Evolutionary conservation across 2,329 filamentous ascomycete species (phyloP).

Genomic region (Hymenoscyphus albidus): DNA sequence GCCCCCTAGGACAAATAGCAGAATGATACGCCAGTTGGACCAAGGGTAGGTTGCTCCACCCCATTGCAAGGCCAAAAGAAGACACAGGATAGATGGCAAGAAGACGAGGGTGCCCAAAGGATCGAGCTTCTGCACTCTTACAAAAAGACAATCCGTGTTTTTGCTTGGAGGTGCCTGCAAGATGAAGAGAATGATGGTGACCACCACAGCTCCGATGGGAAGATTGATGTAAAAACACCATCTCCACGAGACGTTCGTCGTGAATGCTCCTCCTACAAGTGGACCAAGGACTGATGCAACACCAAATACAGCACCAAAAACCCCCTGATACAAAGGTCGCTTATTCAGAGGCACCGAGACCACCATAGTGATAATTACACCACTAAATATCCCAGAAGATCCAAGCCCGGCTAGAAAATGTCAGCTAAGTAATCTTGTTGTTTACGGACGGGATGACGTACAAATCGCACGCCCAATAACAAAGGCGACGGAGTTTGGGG

Average conservation of each 20-base stretch:
- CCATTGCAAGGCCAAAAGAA: slow-evolving; percentile 37
- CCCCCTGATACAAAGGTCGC: slow-evolving; percentile 31
- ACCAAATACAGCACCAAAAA: slow-evolving; percentile 33
- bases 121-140: slow-evolving; percentile 38
- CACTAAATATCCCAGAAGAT: slow-evolving; percentile 33
- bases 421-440: not conserved
- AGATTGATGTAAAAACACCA: slow-evolving; percentile 41
- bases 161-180: slow-evolving; percentile 16
- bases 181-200: slow-evolving; percentile 22
- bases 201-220: slow-evolving; percentile 31
- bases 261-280: slow-evolving; percentile 42
- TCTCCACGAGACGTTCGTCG: slow-evolving; percentile 32
- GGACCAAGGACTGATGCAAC: slow-evolving; percentile 35
- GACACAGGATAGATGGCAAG: slow-evolving; percentile 32
- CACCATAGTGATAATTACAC: slow-evolving; percentile 30
- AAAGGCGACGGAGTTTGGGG: slow-evolving; percentile 35
- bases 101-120: slow-evolving; percentile 36
- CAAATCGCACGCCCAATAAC: slow-evolving; percentile 37
- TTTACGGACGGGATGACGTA: slow-evolving; percentile 4
- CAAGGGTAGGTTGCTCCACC: slow-evolving; percentile 34
- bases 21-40: slow-evolving; percentile 36
- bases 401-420: slow-evolving; percentile 22
- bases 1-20: slow-evolving; percentile 33
- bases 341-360: slow-evolving; percentile 30
- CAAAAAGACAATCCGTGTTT: slow-evolving; percentile 34